phyloP scores from a whole-genome alignment of 2,329 filamentous ascomycete genomes.

The Colletotrichum sublineola region DNA sequence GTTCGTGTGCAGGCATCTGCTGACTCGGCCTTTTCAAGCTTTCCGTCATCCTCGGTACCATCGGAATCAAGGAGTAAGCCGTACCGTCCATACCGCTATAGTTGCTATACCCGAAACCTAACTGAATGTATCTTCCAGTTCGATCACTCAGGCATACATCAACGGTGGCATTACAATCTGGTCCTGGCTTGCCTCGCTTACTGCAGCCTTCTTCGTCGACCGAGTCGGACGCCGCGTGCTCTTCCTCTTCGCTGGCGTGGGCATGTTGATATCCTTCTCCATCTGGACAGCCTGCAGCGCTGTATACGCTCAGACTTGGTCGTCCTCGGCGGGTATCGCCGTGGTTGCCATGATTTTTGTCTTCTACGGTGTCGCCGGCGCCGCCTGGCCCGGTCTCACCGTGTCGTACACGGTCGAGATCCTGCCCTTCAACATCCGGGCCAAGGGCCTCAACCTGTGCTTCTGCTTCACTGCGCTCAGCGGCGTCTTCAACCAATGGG shows the following conservation, averaged over 20 bases:
- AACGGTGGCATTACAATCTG: slow-evolving; percentile 46
- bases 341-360: slow-evolving; percentile 42
- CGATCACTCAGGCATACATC: slow-evolving; percentile 33
- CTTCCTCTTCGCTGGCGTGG: slow-evolving; percentile 43
- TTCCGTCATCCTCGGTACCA: slow-evolving; percentile 23
- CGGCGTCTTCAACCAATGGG: slow-evolving; percentile 55
- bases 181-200: slow-evolving; percentile 46
- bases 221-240: slow-evolving; percentile 46
- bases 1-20: accelerated
- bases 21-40: background rate
- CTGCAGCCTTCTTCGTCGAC: slow-evolving; percentile 48
- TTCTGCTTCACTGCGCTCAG: slow-evolving; percentile 42
- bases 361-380: slow-evolving; percentile 40
- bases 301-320: slow-evolving; percentile 30
- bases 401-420: slow-evolving; percentile 55
- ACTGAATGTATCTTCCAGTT: background rate
- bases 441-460: slow-evolving; percentile 43
- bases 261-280: slow-evolving; percentile 47
- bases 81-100: accelerated
- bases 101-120: accelerated
- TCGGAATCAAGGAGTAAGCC: slow-evolving; percentile 36
- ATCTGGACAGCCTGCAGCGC: slow-evolving; percentile 46
- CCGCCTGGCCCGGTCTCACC: slow-evolving; percentile 58
- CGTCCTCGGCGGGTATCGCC: slow-evolving; percentile 30
- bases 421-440: slow-evolving; percentile 33